A percentile compares a stretch with the other conserved stretches of the same genome.
Evolutionary conservation across 2,329 filamentous ascomycete genomes (phyloP).

Genomic region (Elsinoe ampelina): DNA sequence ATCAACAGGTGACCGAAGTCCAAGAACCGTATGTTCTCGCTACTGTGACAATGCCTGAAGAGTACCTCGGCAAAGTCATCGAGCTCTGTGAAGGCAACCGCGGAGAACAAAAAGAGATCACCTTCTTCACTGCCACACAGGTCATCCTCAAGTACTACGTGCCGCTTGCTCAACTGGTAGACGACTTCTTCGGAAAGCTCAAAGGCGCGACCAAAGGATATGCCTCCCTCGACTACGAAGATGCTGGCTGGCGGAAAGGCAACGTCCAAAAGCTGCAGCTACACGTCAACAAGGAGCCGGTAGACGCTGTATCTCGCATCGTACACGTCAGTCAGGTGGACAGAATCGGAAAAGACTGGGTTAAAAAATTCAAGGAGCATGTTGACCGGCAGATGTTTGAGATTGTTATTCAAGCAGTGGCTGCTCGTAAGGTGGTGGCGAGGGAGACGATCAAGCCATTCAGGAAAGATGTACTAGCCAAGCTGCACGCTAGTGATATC

Average conservation of each 20-base stretch:
- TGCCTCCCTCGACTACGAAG: conserved; percentile 92
- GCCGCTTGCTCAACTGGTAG: conserved; percentile 80
- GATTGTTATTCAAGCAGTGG: conserved; percentile 84
- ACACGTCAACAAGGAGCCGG: conserved; percentile 83
- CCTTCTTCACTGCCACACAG: conserved; percentile 85
- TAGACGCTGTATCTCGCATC: conserved; percentile 88
- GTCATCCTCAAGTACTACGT: conserved; percentile 91
- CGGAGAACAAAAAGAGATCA: conserved; percentile 75
- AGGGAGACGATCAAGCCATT: conserved; percentile 95
- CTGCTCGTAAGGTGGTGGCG: conserved; percentile 65
- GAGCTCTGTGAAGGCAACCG: conserved; percentile 87
- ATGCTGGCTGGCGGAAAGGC: conserved; percentile 74
- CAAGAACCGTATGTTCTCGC: conserved; percentile 69
- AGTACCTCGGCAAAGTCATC: conserved; percentile 89
- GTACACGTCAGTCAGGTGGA: conserved; percentile 76
- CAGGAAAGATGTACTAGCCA: conserved; percentile 86
- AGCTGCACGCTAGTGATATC: conserved; percentile 86
- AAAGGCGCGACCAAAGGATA: conserved; percentile 94
- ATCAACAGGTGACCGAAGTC: conserved; percentile 50
- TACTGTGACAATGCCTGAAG: conserved; percentile 84
- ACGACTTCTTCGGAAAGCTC: conserved; percentile 94
- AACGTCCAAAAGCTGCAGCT: conserved; percentile 83
- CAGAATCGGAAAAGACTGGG: conserved; percentile 75
- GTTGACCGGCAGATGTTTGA: conserved; percentile 97
- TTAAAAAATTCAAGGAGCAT: conserved; percentile 92